Base-by-base conservation (phyloP, 2,329 filamentous ascomycete species). In the Xylaria sp. region DNA sequence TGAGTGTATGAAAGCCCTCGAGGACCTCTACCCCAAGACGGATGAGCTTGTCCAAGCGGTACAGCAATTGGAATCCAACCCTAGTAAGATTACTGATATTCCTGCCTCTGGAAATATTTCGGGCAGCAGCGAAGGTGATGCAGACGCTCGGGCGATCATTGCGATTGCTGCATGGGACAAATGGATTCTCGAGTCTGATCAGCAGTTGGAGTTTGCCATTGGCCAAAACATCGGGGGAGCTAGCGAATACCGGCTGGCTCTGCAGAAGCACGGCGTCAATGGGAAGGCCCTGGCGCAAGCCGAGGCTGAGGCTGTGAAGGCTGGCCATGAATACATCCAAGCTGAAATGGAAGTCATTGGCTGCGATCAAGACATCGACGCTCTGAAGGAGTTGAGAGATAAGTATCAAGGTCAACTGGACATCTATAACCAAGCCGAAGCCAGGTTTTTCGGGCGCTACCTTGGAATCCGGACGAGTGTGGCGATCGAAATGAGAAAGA, bases 271-370 rank as follows among this genome's bases (percentile, higher is more conserved):
- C 13, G 20, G 6, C 20, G 17, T 44, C 41, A 44, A 44, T 16
- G 41, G 41, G 18, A 44, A 44, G 41, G 6, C 3, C 6, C 19
- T 44, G 13, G 41, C 41, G 4, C 41, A 44, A n/a, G 41, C 13
- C 3, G 41, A 44, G 41, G 41, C 41, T 7, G 41, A 44, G 24
- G 41, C 20, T 24, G 13, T 44, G 6, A 44, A 44, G 20, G 3
- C 41, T 11, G 41, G 41, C 4, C 41, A 44, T 5, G 18, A 44
- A n/a, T 44, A 44, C 41, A n/a, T 44, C 41, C 41, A 44, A n/a
- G 41, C 41, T 16, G 41, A 20, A n/a, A 44, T 44, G 41, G 13
- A 44, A 4, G 41, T 24, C 13, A 16, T 44, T 4, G 6, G 6
- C 18, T 44, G 41, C 41, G 41, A 44, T 7, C 6, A 24, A 24